Conservation (phyloP, 164 flowering plant genomes). For the Paratinospora sagittata region DNA sequence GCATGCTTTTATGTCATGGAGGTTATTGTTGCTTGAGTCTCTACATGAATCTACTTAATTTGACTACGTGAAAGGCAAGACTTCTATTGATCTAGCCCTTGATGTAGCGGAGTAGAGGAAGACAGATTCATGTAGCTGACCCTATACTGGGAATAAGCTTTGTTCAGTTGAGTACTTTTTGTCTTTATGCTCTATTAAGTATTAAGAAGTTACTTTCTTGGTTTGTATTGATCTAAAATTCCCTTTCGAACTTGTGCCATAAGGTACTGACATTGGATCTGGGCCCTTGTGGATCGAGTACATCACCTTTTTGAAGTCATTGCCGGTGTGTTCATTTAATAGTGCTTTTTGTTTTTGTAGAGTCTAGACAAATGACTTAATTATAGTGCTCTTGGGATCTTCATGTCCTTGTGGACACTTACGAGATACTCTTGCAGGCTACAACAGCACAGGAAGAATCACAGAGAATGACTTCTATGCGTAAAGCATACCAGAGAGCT, state of each 20-base stretch:
- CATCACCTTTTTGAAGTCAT: slow-evolving; percentile 69
- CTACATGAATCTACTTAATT: neutral
- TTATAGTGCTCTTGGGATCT: neutral
- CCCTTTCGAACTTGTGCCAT: slow-evolving; percentile 16
- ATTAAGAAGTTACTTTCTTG: neutral
- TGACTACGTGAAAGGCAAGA: too few relatives aligned
- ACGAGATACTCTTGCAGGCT: slow-evolving; percentile 43
- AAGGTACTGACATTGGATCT: slow-evolving; percentile 89
- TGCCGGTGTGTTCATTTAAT: slow-evolving; percentile 49
- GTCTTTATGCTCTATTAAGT: neutral
- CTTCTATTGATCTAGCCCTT: too few relatives aligned
- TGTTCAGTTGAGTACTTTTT: neutral
- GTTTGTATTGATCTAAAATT: neutral
- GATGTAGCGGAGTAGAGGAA: too few relatives aligned
- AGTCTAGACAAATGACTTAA: neutral
- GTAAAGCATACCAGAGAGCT: slow-evolving; percentile 89
- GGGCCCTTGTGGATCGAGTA: slow-evolving; percentile 99
- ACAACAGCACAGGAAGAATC: slow-evolving; percentile 69
- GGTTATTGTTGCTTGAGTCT: neutral
- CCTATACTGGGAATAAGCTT: too few relatives aligned
- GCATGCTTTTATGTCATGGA: neutral
- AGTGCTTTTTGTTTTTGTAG: neutral
- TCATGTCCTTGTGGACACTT: slow-evolving; percentile 3
- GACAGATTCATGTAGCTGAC: too few relatives aligned
- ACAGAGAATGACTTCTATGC: slow-evolving; percentile 71